Base-by-base conservation (phyloP, 164 flowering plant genomes). In the Chloranthus sessilifolius region DNA sequence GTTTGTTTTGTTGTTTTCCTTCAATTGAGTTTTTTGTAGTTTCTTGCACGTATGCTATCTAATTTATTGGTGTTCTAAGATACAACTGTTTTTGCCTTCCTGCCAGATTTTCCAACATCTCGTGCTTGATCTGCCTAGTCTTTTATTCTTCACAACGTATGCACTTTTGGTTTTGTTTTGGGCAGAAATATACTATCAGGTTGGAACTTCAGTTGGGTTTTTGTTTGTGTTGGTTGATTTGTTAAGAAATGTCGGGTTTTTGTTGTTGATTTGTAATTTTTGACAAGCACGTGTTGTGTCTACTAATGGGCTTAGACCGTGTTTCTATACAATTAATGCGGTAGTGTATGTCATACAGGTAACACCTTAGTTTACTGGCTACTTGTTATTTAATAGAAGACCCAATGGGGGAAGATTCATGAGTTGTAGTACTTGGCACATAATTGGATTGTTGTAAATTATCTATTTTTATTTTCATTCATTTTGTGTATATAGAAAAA, bases 131-230 rank as follows among this genome's bases (percentile, higher is more conserved):
- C 48, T 82, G 80, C 96, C 98, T 22, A 77, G 90, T 55, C 95
- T 91, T 56, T 79, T 72, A 40, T 88, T 91, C 74, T 91, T 88
- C 79, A 88, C 96, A 0, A 91, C 98, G 0, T 91, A 85, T 67
- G 95, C 90, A 0, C 89, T 91, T 29, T 54, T 91, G 63, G 94
- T 91, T 59, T 59, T 91, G 45, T 91, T 91, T 69, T 91, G 98
- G 98, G 98, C 96, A 23, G 98, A 91, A 52, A 91, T 91, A 55
- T 91, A 91, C 62, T 85, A 88, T 65, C 98, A 91, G 98, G 98
- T 84, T 29, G 37, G 61, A n/a, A 50, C 35, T 30, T 36, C 36
- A 35, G 4, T 45, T 65, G 15, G 20, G 6, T 42, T 15, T 23
- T 15, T 25, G 25, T 10, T 44, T 51, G 7, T 22, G 34, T 31